Conservation (phyloP, 805 yeast species). For the Teunomyces cretensis region DNA sequence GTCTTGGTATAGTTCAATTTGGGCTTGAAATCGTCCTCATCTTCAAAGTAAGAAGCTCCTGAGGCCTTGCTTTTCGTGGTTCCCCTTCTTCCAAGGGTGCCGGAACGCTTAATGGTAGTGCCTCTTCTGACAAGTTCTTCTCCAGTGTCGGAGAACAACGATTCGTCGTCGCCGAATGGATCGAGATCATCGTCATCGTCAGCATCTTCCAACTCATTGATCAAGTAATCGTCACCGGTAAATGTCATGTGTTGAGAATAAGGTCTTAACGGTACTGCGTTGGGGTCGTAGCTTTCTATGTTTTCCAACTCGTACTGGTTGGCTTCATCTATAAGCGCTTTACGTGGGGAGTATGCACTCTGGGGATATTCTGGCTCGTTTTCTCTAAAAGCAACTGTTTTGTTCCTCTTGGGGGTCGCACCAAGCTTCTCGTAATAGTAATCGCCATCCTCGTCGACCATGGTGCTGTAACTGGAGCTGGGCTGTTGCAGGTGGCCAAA, state of each 20-base stretch:
- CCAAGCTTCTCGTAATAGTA: constrained; percentile 9
- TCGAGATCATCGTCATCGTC: constrained; percentile 35
- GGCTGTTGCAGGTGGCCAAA: constrained; percentile 9
- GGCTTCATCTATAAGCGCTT: constrained; percentile 14
- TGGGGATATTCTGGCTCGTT: constrained; percentile 32
- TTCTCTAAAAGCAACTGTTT: constrained; percentile 32
- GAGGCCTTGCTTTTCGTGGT: constrained; percentile 6
- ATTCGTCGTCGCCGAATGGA: constrained; percentile 46
- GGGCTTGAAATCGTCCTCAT: constrained; percentile 40
- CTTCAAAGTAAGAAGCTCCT: constrained; percentile 14
- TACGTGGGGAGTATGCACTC: constrained; percentile 26
- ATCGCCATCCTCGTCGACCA: constrained; percentile 20
- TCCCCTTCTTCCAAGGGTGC: constrained; percentile 15
- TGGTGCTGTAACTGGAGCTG: constrained; percentile 17
- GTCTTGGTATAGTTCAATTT: constrained; percentile 41
- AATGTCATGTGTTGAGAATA: constrained; percentile 23
- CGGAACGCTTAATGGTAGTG: constrained; percentile 26
- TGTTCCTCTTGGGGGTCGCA: constrained; percentile 11
- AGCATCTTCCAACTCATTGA: constrained; percentile 41
- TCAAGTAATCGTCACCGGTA: constrained; percentile 38
- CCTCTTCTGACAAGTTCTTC: constrained; percentile 35
- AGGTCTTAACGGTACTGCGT: constrained; percentile 18
- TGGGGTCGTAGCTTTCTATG: constrained; percentile 12
- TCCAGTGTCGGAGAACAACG: constrained; percentile 41
- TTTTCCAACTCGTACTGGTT: constrained; percentile 21